Evolutionary conservation across 164 flowering plant species (phyloP).

Genomic region (Nymphaea thermarum): DNA sequence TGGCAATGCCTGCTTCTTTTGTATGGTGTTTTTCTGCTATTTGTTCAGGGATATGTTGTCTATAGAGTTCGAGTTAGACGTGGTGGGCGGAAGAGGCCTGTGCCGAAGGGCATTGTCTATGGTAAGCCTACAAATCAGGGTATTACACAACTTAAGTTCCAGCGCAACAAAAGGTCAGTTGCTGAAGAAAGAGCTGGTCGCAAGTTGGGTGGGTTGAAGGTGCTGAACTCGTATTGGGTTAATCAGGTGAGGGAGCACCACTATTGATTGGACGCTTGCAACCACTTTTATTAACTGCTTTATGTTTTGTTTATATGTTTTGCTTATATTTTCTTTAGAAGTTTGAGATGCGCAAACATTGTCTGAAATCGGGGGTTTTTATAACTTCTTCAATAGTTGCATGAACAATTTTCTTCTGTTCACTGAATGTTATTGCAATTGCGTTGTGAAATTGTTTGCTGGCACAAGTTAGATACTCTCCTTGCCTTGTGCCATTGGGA

Average conservation of each 20-base stretch:
- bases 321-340: not conserved
- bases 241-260: conserved; percentile 38
- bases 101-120: conserved; percentile 67
- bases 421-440: too few relatives aligned
- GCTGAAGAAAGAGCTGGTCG: conserved; percentile 80
- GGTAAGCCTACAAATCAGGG: conserved; percentile 73
- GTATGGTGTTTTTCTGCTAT: too few relatives aligned
- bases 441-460: too few relatives aligned
- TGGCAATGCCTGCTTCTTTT: not conserved
- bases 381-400: not conserved
- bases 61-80: conserved; percentile 74
- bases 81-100: conserved; percentile 77
- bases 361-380: not conserved
- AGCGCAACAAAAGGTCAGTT: conserved; percentile 64
- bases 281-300: not conserved
- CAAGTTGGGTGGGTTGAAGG: conserved; percentile 68
- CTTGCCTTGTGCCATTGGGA: too few relatives aligned
- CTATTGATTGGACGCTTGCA: not conserved
- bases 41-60: conserved; percentile 48
- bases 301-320: not conserved
- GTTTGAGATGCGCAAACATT: too few relatives aligned
- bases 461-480: too few relatives aligned
- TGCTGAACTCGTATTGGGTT: conserved; percentile 74
- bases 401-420: too few relatives aligned
- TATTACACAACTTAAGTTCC: conserved; percentile 61